Conservation (phyloP, 306 rosid species). For the Abrus pulchellus region DNA sequence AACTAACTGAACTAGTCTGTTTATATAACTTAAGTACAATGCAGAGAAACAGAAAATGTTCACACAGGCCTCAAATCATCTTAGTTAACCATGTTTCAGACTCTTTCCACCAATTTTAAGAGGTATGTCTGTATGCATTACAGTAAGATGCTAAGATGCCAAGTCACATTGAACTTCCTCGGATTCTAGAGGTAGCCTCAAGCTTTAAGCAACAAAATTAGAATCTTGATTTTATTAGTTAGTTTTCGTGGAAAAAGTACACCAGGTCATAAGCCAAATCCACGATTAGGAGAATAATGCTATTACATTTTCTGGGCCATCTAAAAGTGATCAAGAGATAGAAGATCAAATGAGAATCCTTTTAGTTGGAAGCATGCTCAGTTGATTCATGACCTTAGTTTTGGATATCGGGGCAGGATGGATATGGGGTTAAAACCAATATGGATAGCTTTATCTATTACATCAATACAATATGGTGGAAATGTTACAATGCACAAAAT, state of each 20-base stretch:
- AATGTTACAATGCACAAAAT: slow-evolving; percentile 29
- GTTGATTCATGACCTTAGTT: slow-evolving; percentile 15
- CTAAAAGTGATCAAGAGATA: background rate
- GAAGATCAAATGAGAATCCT: slow-evolving; percentile 19
- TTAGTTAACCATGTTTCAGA: slow-evolving; percentile 30
- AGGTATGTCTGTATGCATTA: background rate
- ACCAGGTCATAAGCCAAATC: slow-evolving; percentile 8
- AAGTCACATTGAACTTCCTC: background rate
- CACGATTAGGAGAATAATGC: background rate
- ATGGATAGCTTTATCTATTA: slow-evolving; percentile 13
- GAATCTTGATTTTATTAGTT: slow-evolving; percentile 6
- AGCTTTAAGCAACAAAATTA: slow-evolving; percentile 5
- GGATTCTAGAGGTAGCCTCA: background rate
- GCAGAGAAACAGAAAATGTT: slow-evolving; percentile 28
- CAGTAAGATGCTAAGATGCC: slow-evolving; percentile 15
- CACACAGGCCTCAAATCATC: slow-evolving; percentile 21
- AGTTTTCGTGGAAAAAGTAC: slow-evolving; percentile 8
- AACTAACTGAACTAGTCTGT: slow-evolving; percentile 25
- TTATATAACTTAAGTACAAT: slow-evolving; percentile 6
- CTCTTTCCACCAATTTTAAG: slow-evolving; percentile 2
- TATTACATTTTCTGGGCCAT: slow-evolving; percentile 20
- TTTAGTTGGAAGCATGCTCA: background rate
- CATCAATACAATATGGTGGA: slow-evolving; percentile 6
- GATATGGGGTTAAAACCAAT: background rate
- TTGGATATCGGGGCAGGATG: background rate